Evolutionary conservation across 2,329 filamentous ascomycete genomes (phyloP), one percentile per base, ranked within the genome.

Genomic region (Rhexocercosporidium sp.): DNA sequence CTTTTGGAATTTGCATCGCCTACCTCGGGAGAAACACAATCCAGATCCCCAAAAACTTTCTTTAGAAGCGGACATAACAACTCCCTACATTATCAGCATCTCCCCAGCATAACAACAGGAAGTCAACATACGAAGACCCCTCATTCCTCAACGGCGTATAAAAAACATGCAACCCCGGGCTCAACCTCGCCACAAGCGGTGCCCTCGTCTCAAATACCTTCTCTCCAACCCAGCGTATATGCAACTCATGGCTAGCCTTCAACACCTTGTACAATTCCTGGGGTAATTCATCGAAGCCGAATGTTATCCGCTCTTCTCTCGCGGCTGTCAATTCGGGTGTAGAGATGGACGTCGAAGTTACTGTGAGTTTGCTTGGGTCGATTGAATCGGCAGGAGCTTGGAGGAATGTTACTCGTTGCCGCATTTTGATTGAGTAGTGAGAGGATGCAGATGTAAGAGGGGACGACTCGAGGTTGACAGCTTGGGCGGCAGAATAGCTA

Each of bases 141-240:
- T 63, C 70, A 37, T 69, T 71, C 39, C 68, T 71, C 67, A 71
- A 72, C 31, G 91, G 91, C 0, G 90, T 92, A 76, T 90, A 94
- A 74, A 92, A 92, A 29, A 94, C 82, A 81, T 97, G 94, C 25
- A 98, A 81, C 2, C 95, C 95, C 0, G 94, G 90, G 1, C 93
- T 89, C 16, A 94, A 79, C 66, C 92, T 87, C 61, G 93, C 93
- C 51, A 87, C 82, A 74, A 96, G 90, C 1, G 94, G 94, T 46
- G 89, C 84, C 53, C 90, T 81, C 1, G 86, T 82, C 46, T 86
- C 81, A 76, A 90, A 90, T 1, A 83, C 74, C 7, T 76, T 74
- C 2, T 87, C 81, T 16, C 88, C 87, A n/a, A 87, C 85, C 92
- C 94, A 97, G 77, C 91, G 88, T 66, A 97, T 81, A 78, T 95